Base-by-base conservation (phyloP, 768 basidiomycete genomes). In the Mycena rebaudengoi region DNA sequence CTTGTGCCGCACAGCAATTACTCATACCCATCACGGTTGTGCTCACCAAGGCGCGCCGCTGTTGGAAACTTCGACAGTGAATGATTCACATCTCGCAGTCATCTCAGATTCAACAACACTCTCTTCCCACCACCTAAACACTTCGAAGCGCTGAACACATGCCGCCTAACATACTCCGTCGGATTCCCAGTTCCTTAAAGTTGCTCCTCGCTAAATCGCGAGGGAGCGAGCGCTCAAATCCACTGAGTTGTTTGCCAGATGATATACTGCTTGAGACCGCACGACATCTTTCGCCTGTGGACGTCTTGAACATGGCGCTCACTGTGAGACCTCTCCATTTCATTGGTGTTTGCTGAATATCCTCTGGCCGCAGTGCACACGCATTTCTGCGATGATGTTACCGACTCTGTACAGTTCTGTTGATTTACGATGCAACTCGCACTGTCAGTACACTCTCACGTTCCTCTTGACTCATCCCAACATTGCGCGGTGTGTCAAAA, bases 141-240 rank as follows among this genome's bases (percentile, higher is more conserved):
- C 23, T 25, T 14, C 12, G 43, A 43, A 13, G 30, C 32, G 7
- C 23, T 5, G 1, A 16, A 45, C 29, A 18, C 26, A 67, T 67
- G 66, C 32, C 66, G 28, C 62, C 66, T 13, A 64, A 57, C 54
- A 46, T 67, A 20, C 52, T 67, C 30, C 66, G 66, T 4, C 62
- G 62, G 7, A 50, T 67, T 29, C 66, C 66, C 44, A 67, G 66
- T 49, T 67, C 66, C 37, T 33, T 67, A 20, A 64, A 64, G 35
- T 28, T 67, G 37, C 66, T 67, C 6, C 48, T 67, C 28, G 30
- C 61, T 37, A 67, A 60, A 60, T 28, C 65, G 4, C 18, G 60
- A n/a, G 14, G 29, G 10, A 41, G 46, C 25, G 39, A 29, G 16
- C n/a, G 45, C 4, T 37, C 53, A 12, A 35, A 45, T 1, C 40